Percentiles rank a stretch among this genome's conserved stretches.
These are phyloP conservation scores for Tirmania nivea DNA, from an alignment of 495 filamentous ascomycete genomes.

Conservation along the genomic window DNA sequence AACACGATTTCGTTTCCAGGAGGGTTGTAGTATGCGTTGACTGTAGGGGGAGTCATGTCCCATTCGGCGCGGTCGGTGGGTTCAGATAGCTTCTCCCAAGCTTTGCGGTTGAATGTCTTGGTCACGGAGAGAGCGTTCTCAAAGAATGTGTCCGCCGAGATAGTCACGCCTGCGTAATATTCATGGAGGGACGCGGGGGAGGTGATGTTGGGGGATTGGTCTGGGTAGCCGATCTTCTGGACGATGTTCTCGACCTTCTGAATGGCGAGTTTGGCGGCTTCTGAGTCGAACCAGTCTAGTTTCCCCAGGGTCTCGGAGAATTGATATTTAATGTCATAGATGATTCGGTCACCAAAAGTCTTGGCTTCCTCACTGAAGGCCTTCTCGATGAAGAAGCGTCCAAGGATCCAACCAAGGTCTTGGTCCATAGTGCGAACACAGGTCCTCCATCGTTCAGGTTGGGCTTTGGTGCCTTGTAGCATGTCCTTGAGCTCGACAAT, in stretches of 20 bases:
- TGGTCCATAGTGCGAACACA: conserved; percentile 37
- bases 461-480: conserved; percentile 35
- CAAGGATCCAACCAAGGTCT: conserved; percentile 31
- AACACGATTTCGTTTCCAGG: conserved; percentile 48
- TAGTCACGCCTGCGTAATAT: conserved; percentile 35
- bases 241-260: conserved; percentile 49
- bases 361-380: conserved; percentile 43
- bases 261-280: conserved; percentile 37
- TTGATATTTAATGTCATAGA: conserved; percentile 44
- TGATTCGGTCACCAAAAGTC: conserved; percentile 42
- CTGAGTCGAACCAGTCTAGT: conserved; percentile 47
- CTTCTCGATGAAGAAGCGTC: conserved; percentile 42
- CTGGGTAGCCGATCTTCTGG: conserved; percentile 56
- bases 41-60: conserved; percentile 38
- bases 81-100: conserved; percentile 38
- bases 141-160: conserved; percentile 35
- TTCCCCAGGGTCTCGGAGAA: conserved; percentile 38
- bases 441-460: conserved; percentile 46
- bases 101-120: conserved; percentile 25
- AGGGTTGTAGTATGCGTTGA: conserved; percentile 45
- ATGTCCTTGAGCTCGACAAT: conserved; percentile 36
- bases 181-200: conserved; percentile 33
- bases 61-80: conserved; percentile 41
- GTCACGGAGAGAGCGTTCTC: conserved; percentile 34
- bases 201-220: conserved; percentile 39